Evolutionary conservation across 2,329 filamentous ascomycete species (phyloP), one percentile per base, ranked within the genome.

Genomic region (Trichophyton mentagrophytes): DNA sequence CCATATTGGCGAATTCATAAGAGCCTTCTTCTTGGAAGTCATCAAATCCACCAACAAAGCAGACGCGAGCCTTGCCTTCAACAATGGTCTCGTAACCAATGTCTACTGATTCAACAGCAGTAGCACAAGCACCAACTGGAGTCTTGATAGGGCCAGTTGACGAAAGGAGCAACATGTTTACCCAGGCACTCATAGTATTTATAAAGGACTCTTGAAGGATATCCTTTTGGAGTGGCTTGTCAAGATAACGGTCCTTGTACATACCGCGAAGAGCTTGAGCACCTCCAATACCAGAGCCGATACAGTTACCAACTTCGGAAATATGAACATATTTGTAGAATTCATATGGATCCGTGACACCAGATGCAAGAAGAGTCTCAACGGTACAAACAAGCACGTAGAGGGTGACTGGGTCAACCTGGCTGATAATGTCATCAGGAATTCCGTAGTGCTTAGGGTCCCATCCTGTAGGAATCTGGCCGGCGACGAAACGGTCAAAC

Each of bases 1-100:
- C 95, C 93, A 99, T 99, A 81, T 99, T 99, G 80, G 93, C 93
- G 74, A 99, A 99, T 76, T 99, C 93, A 71, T 96, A 99, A 1
- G 93, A 99, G 59, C 93, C 95, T 78, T 99, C 93, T 78, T 99
- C 93, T 70, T 95, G 90, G 80, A 99, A 96, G 77, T 99, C 95
- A 78, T 99, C 93, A 71, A 99, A 97, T 67, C 93, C 93, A 83
- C 93, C 93, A 62, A 99, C 95, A 66, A 99, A 87, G 82, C 92
- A 97, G 70, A 99, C 85, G 59, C 91, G 89, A 63, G 95, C 93
- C 82, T 99, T 99, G 77, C 93, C 93, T 75, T 97, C 92, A 69
- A 96, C 86, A 72, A 99, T 99, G 27, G 92, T 97, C 78, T 99
- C 93, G 72, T 96, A 96, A 69, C 93, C 93, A 71, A 96, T 95